Evolutionary conservation across 1,284 basidiomycete genomes (phyloP).

Genomic region (Pascua guehoae): DNA sequence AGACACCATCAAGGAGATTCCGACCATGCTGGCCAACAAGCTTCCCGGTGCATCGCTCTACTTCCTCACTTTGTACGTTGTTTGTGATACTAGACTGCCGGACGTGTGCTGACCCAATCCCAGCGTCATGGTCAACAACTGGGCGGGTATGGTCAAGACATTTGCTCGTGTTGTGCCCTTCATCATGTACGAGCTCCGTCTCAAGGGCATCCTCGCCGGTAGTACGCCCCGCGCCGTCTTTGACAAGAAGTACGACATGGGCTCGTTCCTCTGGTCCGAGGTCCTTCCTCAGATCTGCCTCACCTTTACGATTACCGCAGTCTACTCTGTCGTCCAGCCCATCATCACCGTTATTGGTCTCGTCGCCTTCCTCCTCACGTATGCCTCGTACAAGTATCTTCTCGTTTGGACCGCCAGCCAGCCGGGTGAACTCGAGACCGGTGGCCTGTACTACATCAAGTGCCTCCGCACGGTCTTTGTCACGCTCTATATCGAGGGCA

Average conservation of each 20-base stretch:
- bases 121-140: slow-evolving; percentile 38
- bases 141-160: slow-evolving; percentile 69
- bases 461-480: slow-evolving; percentile 48
- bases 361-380: slow-evolving; percentile 41
- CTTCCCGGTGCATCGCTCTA: slow-evolving; percentile 84
- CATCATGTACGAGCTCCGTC: slow-evolving; percentile 77
- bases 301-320: slow-evolving; percentile 42
- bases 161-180: slow-evolving; percentile 76
- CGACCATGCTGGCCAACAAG: slow-evolving; percentile 65
- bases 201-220: slow-evolving; percentile 65
- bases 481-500: slow-evolving; percentile 43
- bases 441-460: slow-evolving; percentile 49
- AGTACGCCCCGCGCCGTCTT: slow-evolving; percentile 72
- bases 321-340: slow-evolving; percentile 50
- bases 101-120: slow-evolving; percentile 24
- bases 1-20: slow-evolving; percentile 60
- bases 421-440: slow-evolving; percentile 45
- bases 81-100: no score
- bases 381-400: slow-evolving; percentile 48
- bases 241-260: slow-evolving; percentile 41
- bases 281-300: slow-evolving; percentile 43
- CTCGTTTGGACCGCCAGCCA: slow-evolving; percentile 48
- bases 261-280: slow-evolving; percentile 36
- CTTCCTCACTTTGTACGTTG: slow-evolving; percentile 71
- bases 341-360: slow-evolving; percentile 41